phyloP scores from a whole-genome alignment of 768 basidiomycete species.

The Neoboletus magnificus region DNA sequence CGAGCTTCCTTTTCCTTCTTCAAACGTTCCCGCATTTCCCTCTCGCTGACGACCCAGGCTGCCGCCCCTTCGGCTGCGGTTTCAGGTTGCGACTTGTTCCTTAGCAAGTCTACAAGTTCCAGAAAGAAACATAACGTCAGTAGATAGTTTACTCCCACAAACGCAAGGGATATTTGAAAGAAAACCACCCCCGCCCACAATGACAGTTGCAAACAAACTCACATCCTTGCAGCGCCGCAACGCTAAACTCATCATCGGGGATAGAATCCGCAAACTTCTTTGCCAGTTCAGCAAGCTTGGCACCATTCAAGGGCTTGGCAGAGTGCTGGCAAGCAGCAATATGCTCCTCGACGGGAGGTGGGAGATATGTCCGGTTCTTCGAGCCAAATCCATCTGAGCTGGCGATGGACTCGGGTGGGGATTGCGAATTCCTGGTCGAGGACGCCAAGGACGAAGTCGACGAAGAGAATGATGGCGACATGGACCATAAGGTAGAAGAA shows the following conservation, averaged over 20 bases:
- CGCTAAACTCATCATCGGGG: conserved; percentile 83
- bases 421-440: conserved; percentile 29
- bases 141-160: conserved; percentile 17
- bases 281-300: conserved; percentile 64
- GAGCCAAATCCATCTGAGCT: conserved; percentile 41
- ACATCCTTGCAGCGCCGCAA: conserved; percentile 90
- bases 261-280: conserved; percentile 77
- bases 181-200: conserved; percentile 1
- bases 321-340: conserved; percentile 57
- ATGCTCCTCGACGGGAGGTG: conserved; percentile 62
- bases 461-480: conserved; percentile 44
- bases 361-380: conserved; percentile 57
- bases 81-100: conserved; percentile 82
- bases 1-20: conserved; percentile 70
- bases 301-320: conserved; percentile 62
- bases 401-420: conserved; percentile 17
- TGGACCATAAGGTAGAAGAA: conserved; percentile 46
- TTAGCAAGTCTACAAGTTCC: conserved; percentile 58
- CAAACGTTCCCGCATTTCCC: conserved; percentile 70
- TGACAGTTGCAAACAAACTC: conserved; percentile 38
- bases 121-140: conserved; percentile 21
- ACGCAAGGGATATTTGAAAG: conserved; percentile 10
- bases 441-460: conserved; percentile 38
- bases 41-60: conserved; percentile 73
- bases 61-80: conserved; percentile 63